Conservation (phyloP, 2,329 filamentous ascomycete species). For the Pseudocercospora vitis region DNA sequence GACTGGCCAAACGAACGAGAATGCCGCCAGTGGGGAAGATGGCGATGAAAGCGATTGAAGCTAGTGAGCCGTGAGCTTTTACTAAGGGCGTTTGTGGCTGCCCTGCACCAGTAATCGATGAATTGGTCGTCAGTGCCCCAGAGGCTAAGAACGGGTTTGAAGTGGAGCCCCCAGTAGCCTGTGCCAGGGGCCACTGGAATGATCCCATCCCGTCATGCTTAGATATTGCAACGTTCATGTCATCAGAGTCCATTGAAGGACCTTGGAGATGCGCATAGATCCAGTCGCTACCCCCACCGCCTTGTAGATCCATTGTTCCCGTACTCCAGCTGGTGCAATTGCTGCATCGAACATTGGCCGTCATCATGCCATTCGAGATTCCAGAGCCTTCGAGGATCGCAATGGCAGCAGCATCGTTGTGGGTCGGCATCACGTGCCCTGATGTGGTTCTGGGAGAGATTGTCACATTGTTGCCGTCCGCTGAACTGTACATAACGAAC, state of each 20-base stretch:
- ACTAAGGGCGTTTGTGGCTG: constrained; percentile 6
- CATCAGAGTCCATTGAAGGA: constrained; percentile 48
- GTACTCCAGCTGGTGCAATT: constrained; percentile 55
- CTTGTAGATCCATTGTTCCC: constrained; percentile 52
- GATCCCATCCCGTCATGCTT: constrained; percentile 46
- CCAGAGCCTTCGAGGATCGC: constrained; percentile 55
- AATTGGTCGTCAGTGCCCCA: neutral
- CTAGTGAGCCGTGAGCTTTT: constrained; percentile 45
- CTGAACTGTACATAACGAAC: constrained; percentile 57
- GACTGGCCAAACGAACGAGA: constrained; percentile 45
- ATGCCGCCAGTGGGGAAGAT: constrained; percentile 49
- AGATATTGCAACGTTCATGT: constrained; percentile 42
- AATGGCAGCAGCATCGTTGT: constrained; percentile 45
- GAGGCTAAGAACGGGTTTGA: constrained; percentile 43
- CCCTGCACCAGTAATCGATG: constrained; percentile 5
- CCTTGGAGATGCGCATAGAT: constrained; percentile 52
- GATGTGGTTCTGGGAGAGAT: constrained; percentile 52
- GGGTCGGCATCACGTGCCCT: constrained; percentile 45
- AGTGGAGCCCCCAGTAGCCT: constrained; percentile 51
- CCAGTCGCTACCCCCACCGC: constrained; percentile 46
- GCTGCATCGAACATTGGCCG: constrained; percentile 56
- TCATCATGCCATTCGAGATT: constrained; percentile 52
- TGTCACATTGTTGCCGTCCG: constrained; percentile 55
- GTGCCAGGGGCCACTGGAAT: constrained; percentile 50
- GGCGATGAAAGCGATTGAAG: constrained; percentile 46